A percentile compares a stretch with the other conserved stretches of the same genome.
These are phyloP conservation scores for Populus davidiana DNA, from an alignment of 345 rosid genomes.

Conservation along the genomic window DNA sequence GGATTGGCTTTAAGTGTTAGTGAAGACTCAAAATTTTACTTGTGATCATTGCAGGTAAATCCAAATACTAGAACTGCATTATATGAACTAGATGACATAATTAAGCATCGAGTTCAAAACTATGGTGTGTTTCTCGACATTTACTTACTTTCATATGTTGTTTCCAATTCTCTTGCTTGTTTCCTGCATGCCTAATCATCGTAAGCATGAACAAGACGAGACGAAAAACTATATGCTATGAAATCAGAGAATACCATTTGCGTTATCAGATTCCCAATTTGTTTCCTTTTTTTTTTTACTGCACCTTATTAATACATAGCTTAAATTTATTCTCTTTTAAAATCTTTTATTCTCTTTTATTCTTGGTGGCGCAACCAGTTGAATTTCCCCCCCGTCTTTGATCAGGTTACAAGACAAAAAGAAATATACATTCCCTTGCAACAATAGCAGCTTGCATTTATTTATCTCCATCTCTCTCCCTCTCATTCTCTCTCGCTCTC, in stretches of 20 bases:
- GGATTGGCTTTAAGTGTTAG: slow-evolving; percentile 1
- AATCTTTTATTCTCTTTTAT: too few relatives aligned
- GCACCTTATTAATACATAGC: not conserved
- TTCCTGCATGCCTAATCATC: not conserved
- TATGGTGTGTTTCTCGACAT: slow-evolving; percentile 48
- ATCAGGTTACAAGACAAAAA: too few relatives aligned
- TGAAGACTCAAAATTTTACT: slow-evolving; percentile 13
- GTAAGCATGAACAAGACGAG: not conserved
- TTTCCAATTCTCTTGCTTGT: not conserved
- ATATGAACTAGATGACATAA: slow-evolving; percentile 90
- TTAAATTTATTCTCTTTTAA: not conserved
- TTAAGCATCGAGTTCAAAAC: slow-evolving; percentile 70
- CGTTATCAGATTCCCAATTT: not conserved
- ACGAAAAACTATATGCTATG: not conserved
- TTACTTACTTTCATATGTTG: not conserved
- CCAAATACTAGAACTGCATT: slow-evolving; percentile 84
- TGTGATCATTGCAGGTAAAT: slow-evolving; percentile 59
- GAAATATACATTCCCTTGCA: too few relatives aligned
- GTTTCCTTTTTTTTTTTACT: not conserved
- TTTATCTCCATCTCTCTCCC: not conserved
- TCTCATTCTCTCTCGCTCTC: not conserved
- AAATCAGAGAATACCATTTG: not conserved
- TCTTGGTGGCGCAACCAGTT: too few relatives aligned
- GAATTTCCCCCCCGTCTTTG: too few relatives aligned
- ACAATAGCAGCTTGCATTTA: too few relatives aligned